Conservation (phyloP, 2,329 filamentous ascomycete species). For the Diaporthe citrichinensis region DNA sequence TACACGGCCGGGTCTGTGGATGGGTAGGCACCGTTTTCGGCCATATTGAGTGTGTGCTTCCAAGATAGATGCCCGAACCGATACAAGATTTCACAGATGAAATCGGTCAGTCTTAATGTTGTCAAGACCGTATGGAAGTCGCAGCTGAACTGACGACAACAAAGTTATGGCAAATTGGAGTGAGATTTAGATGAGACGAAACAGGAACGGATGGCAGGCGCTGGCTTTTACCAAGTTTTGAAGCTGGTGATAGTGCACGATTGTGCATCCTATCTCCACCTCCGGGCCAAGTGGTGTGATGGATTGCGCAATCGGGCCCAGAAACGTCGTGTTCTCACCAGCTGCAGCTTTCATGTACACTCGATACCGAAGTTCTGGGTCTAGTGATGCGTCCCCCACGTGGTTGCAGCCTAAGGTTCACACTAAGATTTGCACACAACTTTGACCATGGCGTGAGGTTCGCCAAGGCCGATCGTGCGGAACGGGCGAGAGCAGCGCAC, state of each 20-base stretch:
- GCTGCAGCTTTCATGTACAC: background rate
- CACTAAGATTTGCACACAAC: constrained; percentile 28
- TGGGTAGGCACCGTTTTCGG: constrained; percentile 1
- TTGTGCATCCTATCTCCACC: background rate
- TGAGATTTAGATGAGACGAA: background rate
- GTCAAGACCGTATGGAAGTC: background rate
- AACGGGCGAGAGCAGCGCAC: background rate
- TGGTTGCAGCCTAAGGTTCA: constrained; percentile 18
- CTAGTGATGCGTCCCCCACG: constrained; percentile 26
- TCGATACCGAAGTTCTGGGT: constrained; percentile 13
- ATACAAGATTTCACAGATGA: background rate
- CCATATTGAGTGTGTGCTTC: background rate
- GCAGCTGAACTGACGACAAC: background rate
- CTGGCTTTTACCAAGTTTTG: background rate
- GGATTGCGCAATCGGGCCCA: constrained; percentile 24
- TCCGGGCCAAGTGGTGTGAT: background rate
- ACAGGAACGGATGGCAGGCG: background rate
- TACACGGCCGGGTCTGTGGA: constrained; percentile 56
- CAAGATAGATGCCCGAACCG: background rate
- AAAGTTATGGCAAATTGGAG: background rate
- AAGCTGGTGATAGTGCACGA: background rate
- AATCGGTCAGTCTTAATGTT: too few species aligned
- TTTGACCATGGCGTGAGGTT: constrained; percentile 19
- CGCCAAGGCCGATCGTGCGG: background rate
- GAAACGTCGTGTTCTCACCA: constrained; percentile 15